These are phyloP conservation scores for Aspergillus aculeatinus DNA, from an alignment of 2,329 filamentous ascomycete species.

Conservation along the genomic window DNA sequence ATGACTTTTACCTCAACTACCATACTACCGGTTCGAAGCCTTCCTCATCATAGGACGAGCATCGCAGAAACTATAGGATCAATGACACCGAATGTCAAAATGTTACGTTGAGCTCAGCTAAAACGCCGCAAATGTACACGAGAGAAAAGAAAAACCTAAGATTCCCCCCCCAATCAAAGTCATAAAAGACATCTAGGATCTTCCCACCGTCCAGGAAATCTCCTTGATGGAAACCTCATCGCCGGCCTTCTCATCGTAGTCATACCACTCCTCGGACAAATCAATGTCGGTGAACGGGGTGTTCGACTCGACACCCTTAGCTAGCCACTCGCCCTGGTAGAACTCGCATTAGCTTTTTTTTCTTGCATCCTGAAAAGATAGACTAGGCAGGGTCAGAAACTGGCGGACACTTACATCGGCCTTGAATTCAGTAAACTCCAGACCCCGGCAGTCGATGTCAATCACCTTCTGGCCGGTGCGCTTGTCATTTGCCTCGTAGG, in stretches of 20 bases:
- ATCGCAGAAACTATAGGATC: too few species aligned
- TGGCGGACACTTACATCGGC: slow-evolving; percentile 65
- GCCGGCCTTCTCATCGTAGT: slow-evolving; percentile 91
- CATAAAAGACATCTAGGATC: slow-evolving; percentile 53
- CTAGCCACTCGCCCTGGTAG: slow-evolving; percentile 80
- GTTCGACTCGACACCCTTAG: slow-evolving; percentile 73
- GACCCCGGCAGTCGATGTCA: slow-evolving; percentile 87
- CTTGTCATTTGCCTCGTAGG: slow-evolving; percentile 57
- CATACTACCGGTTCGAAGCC: too few species aligned
- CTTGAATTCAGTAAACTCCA: slow-evolving; percentile 89
- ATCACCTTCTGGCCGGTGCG: slow-evolving; percentile 76
- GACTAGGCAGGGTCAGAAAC: neutral
- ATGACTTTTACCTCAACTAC: too few species aligned
- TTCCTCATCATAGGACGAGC: neutral
- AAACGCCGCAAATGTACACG: neutral
- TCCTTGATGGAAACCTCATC: slow-evolving; percentile 93
- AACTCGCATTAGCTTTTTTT: slow-evolving; percentile 7
- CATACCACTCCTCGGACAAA: slow-evolving; percentile 90
- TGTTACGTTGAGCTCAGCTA: neutral
- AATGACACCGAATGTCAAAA: neutral
- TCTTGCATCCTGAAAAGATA: too few species aligned
- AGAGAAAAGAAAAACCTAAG: neutral
- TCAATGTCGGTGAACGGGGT: slow-evolving; percentile 83
- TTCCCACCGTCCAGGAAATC: slow-evolving; percentile 78
- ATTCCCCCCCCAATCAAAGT: too few species aligned